phyloP scores from a whole-genome alignment of 129 eudicot genomes.

The Erigeron canadensis region DNA sequence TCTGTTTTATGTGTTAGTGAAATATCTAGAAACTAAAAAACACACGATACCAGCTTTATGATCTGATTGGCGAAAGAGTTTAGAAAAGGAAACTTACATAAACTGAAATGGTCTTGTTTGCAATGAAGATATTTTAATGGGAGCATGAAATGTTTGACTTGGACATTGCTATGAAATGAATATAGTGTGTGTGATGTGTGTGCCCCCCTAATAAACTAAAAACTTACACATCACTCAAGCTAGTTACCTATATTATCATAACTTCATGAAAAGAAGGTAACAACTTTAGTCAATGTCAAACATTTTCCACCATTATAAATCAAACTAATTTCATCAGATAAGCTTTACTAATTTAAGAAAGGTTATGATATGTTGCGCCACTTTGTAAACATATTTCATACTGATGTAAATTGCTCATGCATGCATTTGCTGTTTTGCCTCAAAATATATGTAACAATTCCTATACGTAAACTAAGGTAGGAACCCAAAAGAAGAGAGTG shows the following conservation, averaged over 20 bases:
- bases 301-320: constrained; percentile 29
- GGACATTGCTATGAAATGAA: constrained; percentile 18
- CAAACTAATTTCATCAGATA: constrained; percentile 30
- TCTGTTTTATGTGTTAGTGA: not conserved
- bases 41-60: constrained; percentile 2
- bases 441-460: constrained; percentile 15
- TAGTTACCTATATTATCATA: constrained; percentile 33
- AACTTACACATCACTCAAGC: constrained; percentile 35
- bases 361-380: constrained; percentile 2
- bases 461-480: constrained; percentile 28
- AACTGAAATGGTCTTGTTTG: constrained; percentile 18
- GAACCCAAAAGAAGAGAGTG: constrained; percentile 26
- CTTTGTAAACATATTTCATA: not conserved
- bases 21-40: not conserved
- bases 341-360: constrained; percentile 23
- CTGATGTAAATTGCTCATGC: constrained; percentile 22
- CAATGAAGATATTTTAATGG: constrained; percentile 3
- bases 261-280: constrained; percentile 24
- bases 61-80: constrained; percentile 17
- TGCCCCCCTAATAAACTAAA: constrained; percentile 29
- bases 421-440: constrained; percentile 31
- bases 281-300: constrained; percentile 33
- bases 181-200: constrained; percentile 1
- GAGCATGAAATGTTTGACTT: constrained; percentile 35
- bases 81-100: not conserved